A percentile compares a stretch with the other conserved stretches of the same genome.
Evolutionary conservation across 116 monocot species (phyloP).

Genomic region (Trichopus zeylanicus): DNA sequence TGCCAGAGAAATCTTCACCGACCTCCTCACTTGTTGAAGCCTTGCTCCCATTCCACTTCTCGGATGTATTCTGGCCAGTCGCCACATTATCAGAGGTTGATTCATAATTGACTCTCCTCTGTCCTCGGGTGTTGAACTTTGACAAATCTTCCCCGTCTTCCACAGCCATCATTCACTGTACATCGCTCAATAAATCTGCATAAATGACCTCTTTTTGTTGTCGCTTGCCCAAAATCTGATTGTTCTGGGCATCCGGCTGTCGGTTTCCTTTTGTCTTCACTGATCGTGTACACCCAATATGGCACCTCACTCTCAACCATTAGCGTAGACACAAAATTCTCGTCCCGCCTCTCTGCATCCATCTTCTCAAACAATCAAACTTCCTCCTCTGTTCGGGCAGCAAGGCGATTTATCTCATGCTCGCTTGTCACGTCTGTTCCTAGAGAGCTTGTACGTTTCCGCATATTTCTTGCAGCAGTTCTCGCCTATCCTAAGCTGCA

Average conservation of each 20-base stretch:
- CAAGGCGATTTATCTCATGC: slow-evolving; percentile 95
- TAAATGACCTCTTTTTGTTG: slow-evolving; percentile 76
- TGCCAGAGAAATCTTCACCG: slow-evolving; percentile 35
- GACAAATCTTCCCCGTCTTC: slow-evolving; percentile 74
- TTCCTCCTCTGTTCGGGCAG: slow-evolving; percentile 82
- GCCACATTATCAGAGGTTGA: slow-evolving; percentile 13
- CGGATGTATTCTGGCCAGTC: slow-evolving; percentile 13
- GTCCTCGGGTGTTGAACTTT: slow-evolving; percentile 26
- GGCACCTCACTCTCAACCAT: slow-evolving; percentile 97
- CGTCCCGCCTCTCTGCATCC: slow-evolving; percentile 89
- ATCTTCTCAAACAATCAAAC: slow-evolving; percentile 94
- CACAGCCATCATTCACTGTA: slow-evolving; percentile 79
- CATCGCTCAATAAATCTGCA: slow-evolving; percentile 70
- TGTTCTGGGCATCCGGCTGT: slow-evolving; percentile 12
- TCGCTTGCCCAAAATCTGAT: slow-evolving; percentile 50
- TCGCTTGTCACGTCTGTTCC: slow-evolving; percentile 96
- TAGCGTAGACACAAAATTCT: slow-evolving; percentile 69
- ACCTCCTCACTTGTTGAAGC: slow-evolving; percentile 26
- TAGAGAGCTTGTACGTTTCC: slow-evolving; percentile 66
- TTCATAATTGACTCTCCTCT: slow-evolving; percentile 24
- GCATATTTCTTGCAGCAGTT: slow-evolving; percentile 91
- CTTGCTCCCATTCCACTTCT: slow-evolving; percentile 19
- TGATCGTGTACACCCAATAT: slow-evolving; percentile 80
- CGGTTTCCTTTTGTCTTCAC: slow-evolving; percentile 18
- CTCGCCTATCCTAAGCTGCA: slow-evolving; percentile 89